Base-by-base conservation (phyloP, 495 filamentous ascomycete species). In the Podospora bellae-mahoneyi region DNA sequence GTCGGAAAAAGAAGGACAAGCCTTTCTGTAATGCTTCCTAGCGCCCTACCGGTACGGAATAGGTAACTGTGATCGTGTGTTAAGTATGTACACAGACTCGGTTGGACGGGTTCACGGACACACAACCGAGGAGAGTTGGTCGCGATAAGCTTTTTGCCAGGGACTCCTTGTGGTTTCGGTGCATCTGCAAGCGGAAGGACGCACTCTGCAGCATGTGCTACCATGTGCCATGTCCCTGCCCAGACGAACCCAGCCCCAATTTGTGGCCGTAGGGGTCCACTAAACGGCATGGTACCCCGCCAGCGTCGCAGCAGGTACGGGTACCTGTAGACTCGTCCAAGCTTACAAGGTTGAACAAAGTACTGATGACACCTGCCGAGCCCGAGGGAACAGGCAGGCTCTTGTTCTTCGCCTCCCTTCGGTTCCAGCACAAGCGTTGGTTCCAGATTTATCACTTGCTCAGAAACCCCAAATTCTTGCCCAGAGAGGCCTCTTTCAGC, bases 371-470 rank as follows among this genome's bases (percentile, higher is more conserved):
- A 61, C 59, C 59, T 3, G 39, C 39, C 39, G 39, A 28, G 16
- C 30, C 61, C 61, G 18, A 62, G 27, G 16, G 16, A 48, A 32
- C 61, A 19, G n/a, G n/a, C 30, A 18, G n/a, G 28, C 30, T 63
- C 34, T 60, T n/a, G 9, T 63, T 48, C 61, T 48, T 63, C 61
- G 61, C 61, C 61, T 63, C 61, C 30, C 30, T 16, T 2, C 30
- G 23, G 55, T 19, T 16, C 55, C 23, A 20, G n/a, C n/a, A 19
- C 55, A 9, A 58, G n/a, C 55, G 61, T 63, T 63, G 61, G 61
- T 63, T 63, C 61, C 61, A 63, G 34, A 34, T 63, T 63, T 63
- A 34, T 63, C 39, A 48, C 34, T 44, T 39, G 7, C 19, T 48
- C 26, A 28, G 6, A 32, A 9, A 13, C 20, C 16, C 16, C 23